Conservation (phyloP, 768 basidiomycete genomes). For the Naganishia vaughanmartiniae region DNA sequence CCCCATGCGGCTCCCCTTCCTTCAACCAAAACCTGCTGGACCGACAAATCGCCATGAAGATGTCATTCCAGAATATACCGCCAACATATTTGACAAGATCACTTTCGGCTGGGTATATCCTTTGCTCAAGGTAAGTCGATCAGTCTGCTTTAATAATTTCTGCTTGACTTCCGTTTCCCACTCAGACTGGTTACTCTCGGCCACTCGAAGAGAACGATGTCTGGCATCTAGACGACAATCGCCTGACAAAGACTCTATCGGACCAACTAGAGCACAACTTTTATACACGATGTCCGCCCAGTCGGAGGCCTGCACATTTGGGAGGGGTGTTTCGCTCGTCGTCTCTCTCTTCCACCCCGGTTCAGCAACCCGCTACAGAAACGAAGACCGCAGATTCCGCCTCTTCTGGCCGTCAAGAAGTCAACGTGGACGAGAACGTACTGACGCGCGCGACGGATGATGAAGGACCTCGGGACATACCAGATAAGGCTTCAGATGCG, state of each 20-base stretch:
- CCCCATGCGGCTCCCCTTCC: not conserved
- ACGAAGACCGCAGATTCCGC: not conserved
- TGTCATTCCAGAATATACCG: constrained; percentile 27
- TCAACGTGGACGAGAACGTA: not conserved
- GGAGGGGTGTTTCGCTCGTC: not conserved
- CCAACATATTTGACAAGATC: constrained; percentile 12
- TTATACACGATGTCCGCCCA: constrained; percentile 25
- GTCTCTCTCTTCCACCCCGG: not conserved
- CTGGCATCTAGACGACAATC: constrained; percentile 30
- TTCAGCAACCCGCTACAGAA: too few species aligned
- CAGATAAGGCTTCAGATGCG: not conserved
- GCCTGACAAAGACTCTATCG: constrained; percentile 19
- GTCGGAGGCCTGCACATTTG: not conserved
- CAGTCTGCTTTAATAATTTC: not conserved
- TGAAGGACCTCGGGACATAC: not conserved
- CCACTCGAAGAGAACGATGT: constrained; percentile 28
- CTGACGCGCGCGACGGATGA: not conserved
- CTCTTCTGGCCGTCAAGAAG: not conserved
- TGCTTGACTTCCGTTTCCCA: not conserved
- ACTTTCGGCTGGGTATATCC: constrained; percentile 30
- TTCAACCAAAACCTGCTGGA: constrained; percentile 7
- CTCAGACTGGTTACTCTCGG: constrained; percentile 29
- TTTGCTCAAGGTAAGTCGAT: constrained; percentile 23
- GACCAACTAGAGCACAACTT: constrained; percentile 25
- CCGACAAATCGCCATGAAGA: not conserved